Base-by-base conservation (phyloP, 768 basidiomycete species). In the Kwoniella dendrophila region DNA sequence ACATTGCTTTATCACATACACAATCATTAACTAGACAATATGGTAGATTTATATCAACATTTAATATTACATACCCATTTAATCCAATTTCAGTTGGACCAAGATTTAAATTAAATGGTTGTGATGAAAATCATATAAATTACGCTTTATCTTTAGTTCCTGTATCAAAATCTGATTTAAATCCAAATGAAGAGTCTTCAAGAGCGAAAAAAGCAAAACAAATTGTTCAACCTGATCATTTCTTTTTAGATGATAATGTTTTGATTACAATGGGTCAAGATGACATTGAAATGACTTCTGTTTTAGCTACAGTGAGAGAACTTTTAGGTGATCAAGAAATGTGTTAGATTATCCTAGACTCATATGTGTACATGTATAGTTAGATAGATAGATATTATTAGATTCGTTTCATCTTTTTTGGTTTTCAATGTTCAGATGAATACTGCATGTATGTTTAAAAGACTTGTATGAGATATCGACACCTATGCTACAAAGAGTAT, bases 1-100 rank as follows among this genome's bases (percentile, higher is more conserved):
- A 57, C 14, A 51, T 63, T 8, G 56, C 55, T 41, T 24, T 50
- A 20, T 49, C 55, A 8, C 56, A 56, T 34, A 51, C 54, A 10
- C 47, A 56, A 48, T 43, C 34, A 20, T 29, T 49, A 16, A 41
- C 47, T 3, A 36, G 48, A 27, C 48, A 51, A n/a, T 63, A 63
- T 38, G 62, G 54, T 27, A 33, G 62, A 30, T 63, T 63, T 44
- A 33, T 63, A 10, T 36, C 62, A 1, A 48, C 56, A 10, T 58
- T 49, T 54, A 63, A 63, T 27, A 50, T 58, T 14, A 41, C 55
- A 26, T 49, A 44, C 18, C 62, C 62, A 18, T 57, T 48, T 38
- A 47, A 63, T 14, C 55, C 48, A n/a, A 63, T 63, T 18, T 57
- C 54, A 27, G 62, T 63, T 22, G 62, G 62, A 18, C 62, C 62